phyloP scores from a whole-genome alignment of 1,139 yeast species.

The Pneumocystis murina region DNA sequence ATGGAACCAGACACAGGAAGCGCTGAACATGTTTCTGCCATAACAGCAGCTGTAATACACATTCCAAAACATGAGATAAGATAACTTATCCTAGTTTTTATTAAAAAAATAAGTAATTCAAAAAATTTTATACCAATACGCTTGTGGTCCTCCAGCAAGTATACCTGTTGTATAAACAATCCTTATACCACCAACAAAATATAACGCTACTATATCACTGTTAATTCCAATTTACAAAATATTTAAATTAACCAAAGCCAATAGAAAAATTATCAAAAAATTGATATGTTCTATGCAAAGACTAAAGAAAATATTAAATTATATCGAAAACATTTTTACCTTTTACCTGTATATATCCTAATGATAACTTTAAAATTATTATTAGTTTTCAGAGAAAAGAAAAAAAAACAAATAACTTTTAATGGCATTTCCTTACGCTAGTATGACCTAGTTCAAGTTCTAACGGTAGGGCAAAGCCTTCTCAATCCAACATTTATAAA shows the following conservation, averaged over 20 bases:
- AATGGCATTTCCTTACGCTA: neutral
- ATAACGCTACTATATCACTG: conserved; percentile 14
- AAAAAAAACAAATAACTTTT: neutral
- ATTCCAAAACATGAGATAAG: conserved; percentile 16
- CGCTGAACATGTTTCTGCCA: conserved; percentile 21
- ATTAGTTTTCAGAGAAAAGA: neutral
- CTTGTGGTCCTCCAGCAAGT: conserved; percentile 20
- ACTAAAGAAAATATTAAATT: neutral
- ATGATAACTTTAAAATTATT: conserved; percentile 7
- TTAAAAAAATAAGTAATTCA: neutral
- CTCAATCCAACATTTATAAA: neutral
- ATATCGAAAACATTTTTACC: conserved; percentile 1
- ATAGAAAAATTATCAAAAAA: conserved; percentile 19
- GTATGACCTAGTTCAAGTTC: neutral
- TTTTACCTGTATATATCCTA: conserved; percentile 1
- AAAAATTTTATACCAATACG: conserved; percentile 15
- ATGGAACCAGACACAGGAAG: conserved; percentile 23
- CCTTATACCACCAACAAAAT: conserved; percentile 18
- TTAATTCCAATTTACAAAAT: neutral
- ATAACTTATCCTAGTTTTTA: conserved; percentile 13
- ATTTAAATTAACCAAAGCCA: conserved; percentile 12
- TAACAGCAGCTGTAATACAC: conserved; percentile 18
- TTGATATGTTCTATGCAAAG: conserved; percentile 14
- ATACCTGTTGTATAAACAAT: conserved; percentile 17
- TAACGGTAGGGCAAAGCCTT: neutral